Conservation (phyloP, 768 basidiomycete genomes). For the Mycena albidolilacea region DNA sequence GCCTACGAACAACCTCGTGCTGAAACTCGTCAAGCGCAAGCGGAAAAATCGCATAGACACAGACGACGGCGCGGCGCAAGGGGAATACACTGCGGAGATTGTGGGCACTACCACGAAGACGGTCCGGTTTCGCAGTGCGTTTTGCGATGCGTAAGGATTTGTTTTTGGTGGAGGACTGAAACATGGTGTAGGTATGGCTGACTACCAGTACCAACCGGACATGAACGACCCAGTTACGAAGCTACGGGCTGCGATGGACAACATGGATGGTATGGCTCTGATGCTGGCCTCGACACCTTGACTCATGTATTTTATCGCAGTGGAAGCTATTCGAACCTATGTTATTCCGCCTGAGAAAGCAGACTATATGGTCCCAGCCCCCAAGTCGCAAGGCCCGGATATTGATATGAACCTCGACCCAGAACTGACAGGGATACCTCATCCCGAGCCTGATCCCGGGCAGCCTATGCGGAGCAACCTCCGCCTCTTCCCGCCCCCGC, state of each 20-base stretch:
- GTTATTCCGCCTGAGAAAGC: constrained; percentile 77
- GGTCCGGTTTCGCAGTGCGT: constrained; percentile 90
- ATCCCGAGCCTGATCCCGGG: constrained; percentile 30
- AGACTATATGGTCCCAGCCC: constrained; percentile 63
- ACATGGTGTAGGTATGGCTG: constrained; percentile 82
- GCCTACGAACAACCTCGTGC: constrained; percentile 82
- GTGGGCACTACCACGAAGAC: constrained; percentile 87
- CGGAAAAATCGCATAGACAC: constrained; percentile 44
- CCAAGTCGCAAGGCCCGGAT: constrained; percentile 42
- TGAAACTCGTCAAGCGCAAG: constrained; percentile 86
- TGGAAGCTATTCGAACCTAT: constrained; percentile 81
- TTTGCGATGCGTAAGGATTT: not conserved
- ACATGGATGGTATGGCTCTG: constrained; percentile 81
- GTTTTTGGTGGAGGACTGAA: not conserved
- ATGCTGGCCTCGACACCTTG: not conserved
- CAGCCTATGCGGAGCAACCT: constrained; percentile 66
- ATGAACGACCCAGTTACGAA: constrained; percentile 77
- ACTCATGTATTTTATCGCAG: constrained; percentile 56
- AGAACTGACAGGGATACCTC: constrained; percentile 49
- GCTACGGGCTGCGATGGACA: constrained; percentile 81
- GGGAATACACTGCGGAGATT: constrained; percentile 83
- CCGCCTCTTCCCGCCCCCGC: constrained; percentile 87
- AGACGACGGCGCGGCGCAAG: constrained; percentile 56
- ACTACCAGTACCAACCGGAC: constrained; percentile 91
- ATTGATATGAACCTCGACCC: constrained; percentile 69